Conservation (phyloP, 116 monocot species). For the Iris pallida region DNA sequence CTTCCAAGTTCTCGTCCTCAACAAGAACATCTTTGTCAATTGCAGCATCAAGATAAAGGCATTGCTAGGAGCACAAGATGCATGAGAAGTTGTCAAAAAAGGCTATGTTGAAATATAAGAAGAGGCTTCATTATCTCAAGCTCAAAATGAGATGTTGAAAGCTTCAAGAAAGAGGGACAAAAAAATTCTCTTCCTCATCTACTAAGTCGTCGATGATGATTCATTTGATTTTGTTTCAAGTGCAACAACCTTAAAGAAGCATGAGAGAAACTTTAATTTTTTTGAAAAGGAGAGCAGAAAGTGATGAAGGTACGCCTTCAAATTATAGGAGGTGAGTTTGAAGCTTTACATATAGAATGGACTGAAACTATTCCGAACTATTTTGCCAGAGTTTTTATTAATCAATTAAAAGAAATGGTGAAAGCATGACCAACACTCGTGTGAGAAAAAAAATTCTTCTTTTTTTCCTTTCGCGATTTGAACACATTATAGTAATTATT, state of each 20-base stretch:
- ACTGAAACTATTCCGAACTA: background rate
- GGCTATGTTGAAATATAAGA: background rate
- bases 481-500: too few relatives aligned
- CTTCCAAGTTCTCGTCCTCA: too few relatives aligned
- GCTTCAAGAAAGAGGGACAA: background rate
- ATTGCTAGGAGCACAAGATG: background rate
- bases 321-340: conserved; percentile 1
- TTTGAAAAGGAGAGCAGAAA: background rate
- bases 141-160: background rate
- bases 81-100: background rate
- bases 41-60: too few relatives aligned
- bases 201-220: background rate
- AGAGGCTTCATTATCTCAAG: background rate
- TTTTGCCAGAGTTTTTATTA: background rate
- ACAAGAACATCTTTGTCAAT: too few relatives aligned
- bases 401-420: background rate
- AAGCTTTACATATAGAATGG: background rate
- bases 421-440: background rate
- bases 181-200: background rate
- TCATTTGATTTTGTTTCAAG: background rate
- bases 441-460: too few relatives aligned
- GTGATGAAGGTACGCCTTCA: background rate
- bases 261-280: background rate
- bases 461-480: too few relatives aligned
- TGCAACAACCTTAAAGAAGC: background rate